Evolutionary conservation across 169 alveolate species (phyloP).

Genomic region (Eimeria praecox): DNA sequence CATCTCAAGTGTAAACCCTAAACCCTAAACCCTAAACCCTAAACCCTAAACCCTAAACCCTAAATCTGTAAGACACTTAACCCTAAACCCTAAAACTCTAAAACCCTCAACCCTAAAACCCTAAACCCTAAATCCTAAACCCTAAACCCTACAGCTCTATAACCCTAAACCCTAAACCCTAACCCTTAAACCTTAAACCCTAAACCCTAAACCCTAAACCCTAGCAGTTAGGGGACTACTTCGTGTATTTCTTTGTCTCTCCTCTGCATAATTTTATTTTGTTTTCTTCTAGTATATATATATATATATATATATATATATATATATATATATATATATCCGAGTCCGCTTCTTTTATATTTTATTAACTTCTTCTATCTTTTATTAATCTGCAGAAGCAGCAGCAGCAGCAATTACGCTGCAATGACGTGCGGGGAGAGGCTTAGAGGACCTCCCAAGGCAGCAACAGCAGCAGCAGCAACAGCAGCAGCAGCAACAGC

Average conservation of each 20-base stretch:
- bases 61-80: no score
- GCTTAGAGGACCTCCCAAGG: not conserved
- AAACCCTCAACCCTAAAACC: not conserved
- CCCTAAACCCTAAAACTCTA: not conserved
- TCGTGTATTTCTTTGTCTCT: no score
- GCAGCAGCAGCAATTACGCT: not conserved
- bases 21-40: constrained; percentile 29
- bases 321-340: constrained; percentile 11
- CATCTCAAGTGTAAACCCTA: not conserved
- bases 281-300: no score
- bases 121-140: constrained; percentile 16
- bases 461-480: not conserved
- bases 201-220: constrained; percentile 26
- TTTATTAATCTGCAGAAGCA: not conserved
- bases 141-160: not conserved
- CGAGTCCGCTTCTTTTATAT: not conserved
- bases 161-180: not conserved
- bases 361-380: not conserved
- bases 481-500: not conserved
- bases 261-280: no score
- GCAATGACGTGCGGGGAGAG: no score
- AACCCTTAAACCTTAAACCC: constrained; percentile 35
- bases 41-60: constrained; percentile 25
- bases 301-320: no score
- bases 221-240: not conserved